Percentiles rank a stretch among this genome's conserved stretches.
Conservation (phyloP, 495 filamentous ascomycete species). For the Lophiotrema nucula region DNA sequence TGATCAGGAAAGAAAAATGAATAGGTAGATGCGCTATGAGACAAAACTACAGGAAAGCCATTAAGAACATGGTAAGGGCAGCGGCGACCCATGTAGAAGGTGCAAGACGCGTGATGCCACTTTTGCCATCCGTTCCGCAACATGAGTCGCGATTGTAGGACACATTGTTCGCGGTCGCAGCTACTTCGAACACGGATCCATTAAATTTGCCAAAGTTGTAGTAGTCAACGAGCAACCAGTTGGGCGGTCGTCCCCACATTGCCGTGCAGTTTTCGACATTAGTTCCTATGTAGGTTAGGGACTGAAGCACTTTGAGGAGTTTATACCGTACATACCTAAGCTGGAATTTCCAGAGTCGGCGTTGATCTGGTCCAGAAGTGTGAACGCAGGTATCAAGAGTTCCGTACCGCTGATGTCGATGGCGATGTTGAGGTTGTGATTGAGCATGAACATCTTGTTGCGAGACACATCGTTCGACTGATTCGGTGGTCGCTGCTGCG, state of each 20-base stretch:
- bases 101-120: too few species aligned
- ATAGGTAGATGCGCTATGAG: too few species aligned
- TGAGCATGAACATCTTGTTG: slow-evolving; percentile 77
- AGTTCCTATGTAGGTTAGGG: slow-evolving; percentile 58
- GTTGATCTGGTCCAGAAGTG: slow-evolving; percentile 67
- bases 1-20: too few species aligned
- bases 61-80: too few species aligned
- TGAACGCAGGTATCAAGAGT: slow-evolving; percentile 70
- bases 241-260: slow-evolving; percentile 73
- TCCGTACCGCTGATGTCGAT: slow-evolving; percentile 51
- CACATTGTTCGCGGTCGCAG: slow-evolving; percentile 79
- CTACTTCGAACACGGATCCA: slow-evolving; percentile 86
- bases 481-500: slow-evolving; percentile 60
- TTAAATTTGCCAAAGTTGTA: slow-evolving; percentile 64
- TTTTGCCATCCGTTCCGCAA: slow-evolving; percentile 7
- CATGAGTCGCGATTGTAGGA: slow-evolving; percentile 73
- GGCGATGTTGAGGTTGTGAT: slow-evolving; percentile 83
- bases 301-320: too few species aligned
- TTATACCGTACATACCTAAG: too few species aligned
- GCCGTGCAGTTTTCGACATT: slow-evolving; percentile 66
- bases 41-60: too few species aligned
- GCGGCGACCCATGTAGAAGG: too few species aligned
- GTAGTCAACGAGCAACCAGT: slow-evolving; percentile 87
- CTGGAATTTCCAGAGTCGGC: slow-evolving; percentile 62
- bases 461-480: slow-evolving; percentile 52